Evolutionary conservation across 2,329 filamentous ascomycete species (phyloP), one percentile per base, ranked within the genome.

Genomic region (Botrytis byssoidea): DNA sequence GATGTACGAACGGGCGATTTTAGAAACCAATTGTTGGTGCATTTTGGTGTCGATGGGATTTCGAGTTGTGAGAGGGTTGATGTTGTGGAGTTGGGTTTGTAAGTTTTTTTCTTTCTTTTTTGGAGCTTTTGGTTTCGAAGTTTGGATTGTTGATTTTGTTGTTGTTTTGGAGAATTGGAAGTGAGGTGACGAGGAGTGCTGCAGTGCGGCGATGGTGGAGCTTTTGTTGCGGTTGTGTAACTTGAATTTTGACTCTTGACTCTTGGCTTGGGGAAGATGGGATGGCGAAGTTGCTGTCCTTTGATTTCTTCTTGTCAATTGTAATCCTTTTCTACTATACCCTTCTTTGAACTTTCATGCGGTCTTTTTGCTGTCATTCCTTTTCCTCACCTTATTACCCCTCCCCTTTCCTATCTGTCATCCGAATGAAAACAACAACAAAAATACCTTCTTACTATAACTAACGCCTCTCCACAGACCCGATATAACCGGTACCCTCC

Each of bases 1-100:
- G 74, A 78, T 67, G 73, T 78, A 61, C 57, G 65, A n/a, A 76
- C 71, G 1, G 75, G 74, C 16, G 32, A 16, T 1, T 72, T 72
- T 67, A 68, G 64, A 4, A 79, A 78, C 61, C 46, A 73, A 32
- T 44, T 79, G 44, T 60, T 81, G 59, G 74, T 37, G 1, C 75
- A 79, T 73, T 78, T 77, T 67, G 74, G 57, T 1, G 70, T 61
- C 4, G 74, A 61, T 51, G 66, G 71, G 10, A 12, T 68, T 12
- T 55, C 25, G 4, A 55, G 71, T 7, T 18, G 70, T 29, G 60
- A 77, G 32, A 75, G 74, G 32, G 65, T 78, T 57, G 77, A 77
- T 71, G 70, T 71, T 59, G 77, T 76, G 63, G 79, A 80, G 71
- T 72, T 79, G 72, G 75, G 78, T 74, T 65, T 81, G 80, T 80